Evolutionary conservation across 2,329 filamentous ascomycete species (phyloP).

Genomic region (Claviceps monticola): DNA sequence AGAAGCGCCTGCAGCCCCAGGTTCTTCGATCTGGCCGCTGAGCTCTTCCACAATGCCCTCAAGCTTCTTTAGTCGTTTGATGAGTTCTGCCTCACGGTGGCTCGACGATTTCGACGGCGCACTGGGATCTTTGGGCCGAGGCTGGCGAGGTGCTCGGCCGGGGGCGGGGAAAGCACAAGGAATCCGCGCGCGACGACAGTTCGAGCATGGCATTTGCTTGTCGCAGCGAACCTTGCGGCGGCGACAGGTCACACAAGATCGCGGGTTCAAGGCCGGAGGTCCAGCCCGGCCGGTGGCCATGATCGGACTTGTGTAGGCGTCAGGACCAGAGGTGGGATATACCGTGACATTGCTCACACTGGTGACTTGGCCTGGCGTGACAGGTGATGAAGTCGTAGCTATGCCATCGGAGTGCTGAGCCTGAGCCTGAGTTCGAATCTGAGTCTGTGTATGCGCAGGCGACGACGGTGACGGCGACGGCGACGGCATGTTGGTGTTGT

Average conservation of each 20-base stretch:
- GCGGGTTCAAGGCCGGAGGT: conserved; percentile 27
- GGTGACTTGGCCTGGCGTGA: conserved; percentile 7
- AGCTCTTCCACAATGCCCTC: conserved; percentile 63
- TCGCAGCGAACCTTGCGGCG: conserved; percentile 62
- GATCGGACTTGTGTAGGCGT: conserved; percentile 23
- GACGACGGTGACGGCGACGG: conserved; percentile 12
- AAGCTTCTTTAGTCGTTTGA: conserved; percentile 57
- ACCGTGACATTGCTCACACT: conserved; percentile 19
- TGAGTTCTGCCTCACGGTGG: conserved; percentile 52
- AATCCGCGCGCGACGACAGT: conserved; percentile 57
- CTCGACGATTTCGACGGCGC: conserved; percentile 44
- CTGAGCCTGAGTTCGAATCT: not conserved
- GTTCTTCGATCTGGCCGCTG: conserved; percentile 49
- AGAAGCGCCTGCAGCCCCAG: conserved; percentile 14
- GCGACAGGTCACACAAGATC: conserved; percentile 36
- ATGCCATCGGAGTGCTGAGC: conserved; percentile 9
- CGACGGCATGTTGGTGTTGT: conserved; percentile 11
- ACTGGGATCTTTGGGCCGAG: conserved; percentile 50
- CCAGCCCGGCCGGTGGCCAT: conserved; percentile 18
- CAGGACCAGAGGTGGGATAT: conserved; percentile 26
- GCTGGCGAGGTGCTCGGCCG: conserved; percentile 55
- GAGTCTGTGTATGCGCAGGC: conserved; percentile 1
- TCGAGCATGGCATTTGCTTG: conserved; percentile 63
- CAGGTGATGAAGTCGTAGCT: conserved; percentile 6
- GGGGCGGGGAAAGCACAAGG: conserved; percentile 64